Base-by-base conservation (phyloP, 1,284 basidiomycete genomes). In the Ustanciosporium gigantosporum region DNA sequence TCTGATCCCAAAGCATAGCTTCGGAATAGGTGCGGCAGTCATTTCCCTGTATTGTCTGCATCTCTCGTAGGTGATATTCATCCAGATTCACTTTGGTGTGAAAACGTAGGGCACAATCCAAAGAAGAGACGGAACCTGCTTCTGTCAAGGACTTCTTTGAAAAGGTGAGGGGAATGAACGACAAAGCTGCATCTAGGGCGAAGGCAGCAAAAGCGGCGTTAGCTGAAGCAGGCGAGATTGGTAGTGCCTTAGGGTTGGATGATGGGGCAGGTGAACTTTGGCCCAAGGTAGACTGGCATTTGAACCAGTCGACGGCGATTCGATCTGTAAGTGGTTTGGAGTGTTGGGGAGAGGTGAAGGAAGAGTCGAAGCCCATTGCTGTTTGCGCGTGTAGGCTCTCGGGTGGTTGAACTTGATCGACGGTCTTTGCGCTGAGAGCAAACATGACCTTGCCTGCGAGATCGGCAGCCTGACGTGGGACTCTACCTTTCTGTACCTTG, bases 101-200 rank as follows among this genome's bases (percentile, higher is more conserved):
- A 46, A 66, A 73, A 36, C 75, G 69, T 29, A 70, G 29, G 2
- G 70, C 64, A 40, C 68, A 67, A 25, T 77, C 75, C 19, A 77
- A 29, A 21, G 71, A 60, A 17, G 66, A 69, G 2, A 43, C 61
- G 0, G 65, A 61, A 19, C 31, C 38, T 0, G 68, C 70, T 24
- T 72, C 64, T 4, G 41, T 15, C 25, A 74, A 25, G 13, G 40
- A 41, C 23, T 49, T 20, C 19, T 60, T 56, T n/a, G 46, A 52
- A 25, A 70, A 62, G 1, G 74, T 69, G 9, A 77, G 31, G 2
- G 74, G 73, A n/a, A 66, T 46, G 46, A 77, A 77, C 0, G 66
- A 56, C 3, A 77, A 40, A 2, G 61, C 64, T 7, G 56, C 72
- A 27, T 77, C 74, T 51, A 74, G 43, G 23, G 64, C 36, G 25